These are phyloP conservation scores for Candida boleticola DNA, from an alignment of 805 yeast species.

Conservation along the genomic window DNA sequence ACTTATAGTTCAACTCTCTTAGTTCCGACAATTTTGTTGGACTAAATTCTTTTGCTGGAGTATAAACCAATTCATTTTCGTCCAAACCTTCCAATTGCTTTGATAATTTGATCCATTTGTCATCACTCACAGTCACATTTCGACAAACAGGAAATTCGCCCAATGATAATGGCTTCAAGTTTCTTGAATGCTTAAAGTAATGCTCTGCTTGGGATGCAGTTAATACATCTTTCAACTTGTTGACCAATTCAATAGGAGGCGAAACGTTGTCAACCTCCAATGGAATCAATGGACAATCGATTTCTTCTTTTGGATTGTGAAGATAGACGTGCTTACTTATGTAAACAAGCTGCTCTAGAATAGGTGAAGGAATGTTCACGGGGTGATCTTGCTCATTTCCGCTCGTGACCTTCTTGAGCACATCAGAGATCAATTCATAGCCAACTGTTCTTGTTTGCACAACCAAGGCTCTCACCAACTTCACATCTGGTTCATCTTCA, in stretches of 20 bases:
- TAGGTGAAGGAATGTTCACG: conserved; percentile 28
- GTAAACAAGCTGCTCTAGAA: conserved; percentile 46
- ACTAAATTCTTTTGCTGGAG: not conserved
- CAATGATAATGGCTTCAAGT: conserved; percentile 11
- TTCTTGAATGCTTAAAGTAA: conserved; percentile 23
- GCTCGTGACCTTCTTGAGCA: conserved; percentile 18
- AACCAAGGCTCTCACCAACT: conserved; percentile 23
- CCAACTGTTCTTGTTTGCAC: conserved; percentile 42
- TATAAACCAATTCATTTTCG: not conserved
- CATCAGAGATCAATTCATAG: conserved; percentile 35
- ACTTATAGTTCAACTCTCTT: not conserved
- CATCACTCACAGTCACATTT: conserved; percentile 13
- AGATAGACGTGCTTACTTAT: conserved; percentile 37
- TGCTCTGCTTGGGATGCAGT: conserved; percentile 23
- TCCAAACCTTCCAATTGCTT: not conserved
- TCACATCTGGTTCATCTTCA: conserved; percentile 14
- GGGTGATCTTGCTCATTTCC: not conserved
- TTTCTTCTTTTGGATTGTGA: conserved; percentile 28
- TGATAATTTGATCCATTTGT: conserved; percentile 11
- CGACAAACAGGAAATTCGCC: conserved; percentile 17
- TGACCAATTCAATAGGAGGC: conserved; percentile 33
- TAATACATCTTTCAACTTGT: conserved; percentile 24
- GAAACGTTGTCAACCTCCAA: conserved; percentile 30
- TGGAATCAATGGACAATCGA: not conserved
- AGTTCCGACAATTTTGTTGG: not conserved